Evolutionary conservation across 371 early-diverging fungal species (phyloP), one percentile per base, ranked within the genome.

Genomic region (Synchytrium microbalum): DNA sequence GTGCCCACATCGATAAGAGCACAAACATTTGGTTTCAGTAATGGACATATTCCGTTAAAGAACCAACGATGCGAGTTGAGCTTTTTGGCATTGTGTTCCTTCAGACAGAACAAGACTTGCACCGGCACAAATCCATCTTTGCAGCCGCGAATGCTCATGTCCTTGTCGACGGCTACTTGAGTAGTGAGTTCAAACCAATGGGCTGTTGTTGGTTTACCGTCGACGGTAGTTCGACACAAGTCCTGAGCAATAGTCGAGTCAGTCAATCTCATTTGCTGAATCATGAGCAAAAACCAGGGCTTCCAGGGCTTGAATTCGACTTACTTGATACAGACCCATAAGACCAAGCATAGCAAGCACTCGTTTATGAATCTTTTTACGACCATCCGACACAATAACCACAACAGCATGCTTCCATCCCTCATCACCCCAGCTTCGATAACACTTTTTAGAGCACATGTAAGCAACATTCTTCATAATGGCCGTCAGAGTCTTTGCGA

Each of bases 41-140:
- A 66, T 23, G 85, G 84, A 32, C 93, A 86, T 67, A 95, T 87
- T 13, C 93, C 93, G 70, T 93, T 92, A 72, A 95, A 94, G 80
- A 93, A 92, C 96, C 96, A 95, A n/a, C 93, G 86, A 69, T 95
- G 96, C 3, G 92, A 92, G 75, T 95, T 95, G 80, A 95, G 89
- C 78, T 75, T 77, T 61, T 78, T 78, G 14, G 72, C 75, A 64
- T 80, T 80, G 73, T 79, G 77, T 63, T 79, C 80, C 75, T 95
- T 95, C 38, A 95, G 76, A 64, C 91, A 91, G 71, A 95, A 93
- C 31, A 95, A 62, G 38, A 94, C 84, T 76, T 95, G 96, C 30
- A 88, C 82, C 1, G 96, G 96, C 2, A 91, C 88, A 72, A 87
- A 83, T n/a, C 80, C 86, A 61, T 86, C 78, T 58, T 84, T 76